Evolutionary conservation across 2,329 filamentous ascomycete species (phyloP).

Genomic region (Neofusicoccum kwambonambiense): DNA sequence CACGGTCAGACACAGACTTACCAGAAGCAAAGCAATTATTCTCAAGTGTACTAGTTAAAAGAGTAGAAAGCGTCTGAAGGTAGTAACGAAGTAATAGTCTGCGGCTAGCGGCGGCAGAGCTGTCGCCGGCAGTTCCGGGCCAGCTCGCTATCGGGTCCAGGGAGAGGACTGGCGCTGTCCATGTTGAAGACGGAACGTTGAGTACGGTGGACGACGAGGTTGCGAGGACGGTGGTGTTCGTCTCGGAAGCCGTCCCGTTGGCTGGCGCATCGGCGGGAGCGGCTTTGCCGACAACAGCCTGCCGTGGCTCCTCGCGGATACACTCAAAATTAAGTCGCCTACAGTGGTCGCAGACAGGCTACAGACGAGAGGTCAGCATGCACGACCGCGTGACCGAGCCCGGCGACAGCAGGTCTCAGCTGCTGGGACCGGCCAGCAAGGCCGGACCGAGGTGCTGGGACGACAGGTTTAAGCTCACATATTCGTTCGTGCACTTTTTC

Average conservation of each 20-base stretch:
- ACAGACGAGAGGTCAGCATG: not conserved
- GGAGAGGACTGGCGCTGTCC: constrained; percentile 14
- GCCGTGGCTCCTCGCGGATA: constrained; percentile 16
- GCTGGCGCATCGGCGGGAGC: not conserved
- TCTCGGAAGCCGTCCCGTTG: not conserved
- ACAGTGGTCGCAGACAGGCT: constrained; percentile 17
- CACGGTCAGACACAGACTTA: not conserved
- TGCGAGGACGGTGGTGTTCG: constrained; percentile 6
- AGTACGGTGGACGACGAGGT: constrained; percentile 16
- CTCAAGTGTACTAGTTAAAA: constrained; percentile 16
- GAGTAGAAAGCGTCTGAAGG: constrained; percentile 17
- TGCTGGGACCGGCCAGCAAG: no score
- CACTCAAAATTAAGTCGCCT: constrained; percentile 18
- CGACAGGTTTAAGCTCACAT: not conserved
- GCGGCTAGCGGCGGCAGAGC: constrained; percentile 1
- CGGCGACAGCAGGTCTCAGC: no score
- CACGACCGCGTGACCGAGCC: not conserved
- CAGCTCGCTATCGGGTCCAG: constrained; percentile 13
- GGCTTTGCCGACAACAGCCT: not conserved
- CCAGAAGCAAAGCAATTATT: constrained; percentile 19
- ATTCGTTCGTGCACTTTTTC: constrained; percentile 17
- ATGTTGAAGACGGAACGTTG: constrained; percentile 7
- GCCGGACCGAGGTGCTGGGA: no score
- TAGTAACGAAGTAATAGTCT: constrained; percentile 15
- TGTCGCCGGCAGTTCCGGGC: constrained; percentile 6